These are phyloP conservation scores for Neurospora discreta DNA, from an alignment of 495 filamentous ascomycete species.

Conservation along the genomic window DNA sequence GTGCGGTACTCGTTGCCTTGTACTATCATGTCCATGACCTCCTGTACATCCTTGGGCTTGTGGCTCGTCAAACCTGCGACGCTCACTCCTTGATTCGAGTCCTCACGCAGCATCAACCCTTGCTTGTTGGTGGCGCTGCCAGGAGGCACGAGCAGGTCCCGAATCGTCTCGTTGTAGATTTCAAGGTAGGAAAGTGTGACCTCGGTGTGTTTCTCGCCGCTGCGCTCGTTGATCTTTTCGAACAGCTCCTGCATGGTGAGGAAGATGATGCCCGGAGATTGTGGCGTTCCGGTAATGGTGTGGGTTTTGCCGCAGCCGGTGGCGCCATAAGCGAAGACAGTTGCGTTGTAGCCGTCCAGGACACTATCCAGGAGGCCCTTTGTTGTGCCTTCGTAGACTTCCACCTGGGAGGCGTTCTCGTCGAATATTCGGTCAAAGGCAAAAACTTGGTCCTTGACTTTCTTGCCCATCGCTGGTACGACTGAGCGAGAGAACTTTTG, in stretches of 20 bases:
- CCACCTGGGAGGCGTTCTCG: conserved; percentile 83
- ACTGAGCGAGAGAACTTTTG: conserved; percentile 78
- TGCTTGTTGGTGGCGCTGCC: conserved; percentile 53
- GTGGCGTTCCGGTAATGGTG: conserved; percentile 77
- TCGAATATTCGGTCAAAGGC: conserved; percentile 96
- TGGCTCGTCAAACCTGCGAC: conserved; percentile 89
- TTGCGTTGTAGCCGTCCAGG: conserved; percentile 96
- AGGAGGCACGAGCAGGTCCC: conserved; percentile 80
- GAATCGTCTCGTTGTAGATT: conserved; percentile 99
- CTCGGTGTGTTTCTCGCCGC: conserved; percentile 77
- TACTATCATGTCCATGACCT: conserved; percentile 99
- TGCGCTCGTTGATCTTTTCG: conserved; percentile 80
- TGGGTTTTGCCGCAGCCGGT: conserved; percentile 96
- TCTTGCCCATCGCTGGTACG: conserved; percentile 66
- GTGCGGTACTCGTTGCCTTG: conserved; percentile 89
- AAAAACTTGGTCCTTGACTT: conserved; percentile 96
- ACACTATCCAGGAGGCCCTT: conserved; percentile 84
- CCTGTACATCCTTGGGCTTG: conserved; percentile 68
- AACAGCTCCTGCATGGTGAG: conserved; percentile 98
- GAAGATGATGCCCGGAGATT: conserved; percentile 96
- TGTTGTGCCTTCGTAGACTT: conserved; percentile 94
- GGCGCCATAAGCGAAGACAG: conserved; percentile 95
- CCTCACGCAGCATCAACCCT: conserved; percentile 87
- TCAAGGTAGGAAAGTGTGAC: conserved; percentile 92
- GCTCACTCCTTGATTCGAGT: conserved; percentile 85